These are phyloP conservation scores for Stylonectria norvegica DNA, from an alignment of 2,329 filamentous ascomycete species.

Conservation along the genomic window DNA sequence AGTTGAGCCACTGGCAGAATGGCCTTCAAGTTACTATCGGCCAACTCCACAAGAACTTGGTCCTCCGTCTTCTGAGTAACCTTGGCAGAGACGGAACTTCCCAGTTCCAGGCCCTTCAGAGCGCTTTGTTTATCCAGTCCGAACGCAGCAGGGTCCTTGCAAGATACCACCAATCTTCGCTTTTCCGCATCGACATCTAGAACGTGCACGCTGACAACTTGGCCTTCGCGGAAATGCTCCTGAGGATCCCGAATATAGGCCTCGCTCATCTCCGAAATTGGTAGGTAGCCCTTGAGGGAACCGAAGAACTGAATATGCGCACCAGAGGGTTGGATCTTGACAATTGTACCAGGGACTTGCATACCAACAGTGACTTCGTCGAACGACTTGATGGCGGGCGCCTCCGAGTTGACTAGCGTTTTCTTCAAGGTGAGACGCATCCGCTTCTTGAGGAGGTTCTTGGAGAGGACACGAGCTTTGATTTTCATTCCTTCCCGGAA, in stretches of 20 bases:
- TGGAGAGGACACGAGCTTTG: conserved; percentile 80
- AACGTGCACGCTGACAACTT: conserved; percentile 89
- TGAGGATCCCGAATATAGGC: conserved; percentile 86
- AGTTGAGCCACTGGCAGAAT: conserved; percentile 74
- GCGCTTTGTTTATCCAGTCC: conserved; percentile 72
- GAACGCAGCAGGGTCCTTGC: conserved; percentile 81
- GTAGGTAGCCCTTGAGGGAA: conserved; percentile 77
- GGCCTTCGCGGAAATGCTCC: conserved; percentile 84
- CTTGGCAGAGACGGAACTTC: conserved; percentile 71
- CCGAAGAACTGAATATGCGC: conserved; percentile 94
- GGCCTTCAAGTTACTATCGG: conserved; percentile 71
- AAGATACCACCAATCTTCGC: conserved; percentile 78
- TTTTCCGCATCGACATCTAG: conserved; percentile 71
- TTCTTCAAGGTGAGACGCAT: conserved; percentile 92
- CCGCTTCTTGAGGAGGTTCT: conserved; percentile 69
- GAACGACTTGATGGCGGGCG: conserved; percentile 73
- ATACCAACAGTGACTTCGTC: conserved; percentile 69
- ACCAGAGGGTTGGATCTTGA: conserved; percentile 73
- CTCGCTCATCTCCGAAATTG: conserved; percentile 96
- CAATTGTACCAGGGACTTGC: conserved; percentile 80
- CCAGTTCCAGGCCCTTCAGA: conserved; percentile 69
- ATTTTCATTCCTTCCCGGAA: conserved; percentile 84
- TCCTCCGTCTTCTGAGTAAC: conserved; percentile 79
- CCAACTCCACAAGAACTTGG: conserved; percentile 72
- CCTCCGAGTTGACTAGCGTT: conserved; percentile 85